phyloP scores from a whole-genome alignment of 2,329 filamentous ascomycete genomes.

The Coniochaeta sp. region DNA sequence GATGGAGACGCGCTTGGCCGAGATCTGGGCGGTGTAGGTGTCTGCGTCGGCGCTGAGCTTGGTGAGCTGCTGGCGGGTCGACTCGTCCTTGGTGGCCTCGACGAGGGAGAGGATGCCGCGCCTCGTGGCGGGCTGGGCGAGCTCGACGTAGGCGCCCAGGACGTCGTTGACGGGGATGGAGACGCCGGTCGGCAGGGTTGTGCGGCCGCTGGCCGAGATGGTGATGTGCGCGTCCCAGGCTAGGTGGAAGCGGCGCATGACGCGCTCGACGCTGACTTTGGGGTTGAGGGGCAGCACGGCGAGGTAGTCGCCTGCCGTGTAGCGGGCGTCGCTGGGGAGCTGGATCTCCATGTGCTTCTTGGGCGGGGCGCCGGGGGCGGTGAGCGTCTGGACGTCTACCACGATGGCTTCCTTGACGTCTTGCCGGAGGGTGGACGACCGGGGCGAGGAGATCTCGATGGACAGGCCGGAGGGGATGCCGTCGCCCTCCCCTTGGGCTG shows the following conservation, averaged over 20 bases:
- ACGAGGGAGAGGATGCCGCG: constrained; percentile 29
- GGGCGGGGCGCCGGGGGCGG: constrained; percentile 7
- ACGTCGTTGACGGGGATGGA: constrained; percentile 56
- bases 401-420: constrained; percentile 57
- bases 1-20: constrained; percentile 52
- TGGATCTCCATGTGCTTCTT: constrained; percentile 63
- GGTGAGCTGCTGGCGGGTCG: constrained; percentile 30
- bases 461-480: constrained; percentile 19
- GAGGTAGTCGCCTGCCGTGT: constrained; percentile 70
- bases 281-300: constrained; percentile 67
- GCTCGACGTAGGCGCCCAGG: constrained; percentile 64
- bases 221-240: constrained; percentile 62
- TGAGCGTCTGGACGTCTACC: constrained; percentile 42
- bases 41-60: constrained; percentile 38
- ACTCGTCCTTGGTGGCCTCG: constrained; percentile 16
- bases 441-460: constrained; percentile 44
- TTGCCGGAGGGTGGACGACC: constrained; percentile 51
- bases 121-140: constrained; percentile 65
- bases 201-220: constrained; percentile 44
- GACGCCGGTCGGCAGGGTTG: constrained; percentile 44
- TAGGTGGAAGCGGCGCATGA: constrained; percentile 57
- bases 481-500: constrained; percentile 15
- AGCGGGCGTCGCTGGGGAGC: constrained; percentile 57
- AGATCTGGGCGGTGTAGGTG: constrained; percentile 38
- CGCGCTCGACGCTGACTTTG: constrained; percentile 50